Conservation (phyloP, 2,329 filamentous ascomycete genomes). For the Neofusicoccum kwambonambiense region DNA sequence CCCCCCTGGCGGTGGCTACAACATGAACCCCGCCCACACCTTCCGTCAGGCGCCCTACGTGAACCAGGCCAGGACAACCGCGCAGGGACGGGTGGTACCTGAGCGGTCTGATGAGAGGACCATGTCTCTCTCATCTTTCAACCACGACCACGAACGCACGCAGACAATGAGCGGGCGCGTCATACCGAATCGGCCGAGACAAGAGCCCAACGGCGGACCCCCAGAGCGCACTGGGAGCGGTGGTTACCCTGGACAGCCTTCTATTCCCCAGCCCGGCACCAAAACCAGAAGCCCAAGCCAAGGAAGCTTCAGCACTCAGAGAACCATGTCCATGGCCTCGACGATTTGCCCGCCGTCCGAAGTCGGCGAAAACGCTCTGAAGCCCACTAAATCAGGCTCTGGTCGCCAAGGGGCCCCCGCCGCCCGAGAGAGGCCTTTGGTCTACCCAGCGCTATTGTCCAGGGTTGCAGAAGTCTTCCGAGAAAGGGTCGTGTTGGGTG, state of each 20-base stretch:
- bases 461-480: slow-evolving; percentile 89
- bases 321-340: slow-evolving; percentile 92
- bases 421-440: slow-evolving; percentile 70
- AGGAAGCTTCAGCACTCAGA: slow-evolving; percentile 51
- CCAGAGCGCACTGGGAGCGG: background rate
- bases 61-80: slow-evolving; percentile 73
- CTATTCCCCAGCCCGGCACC: slow-evolving; percentile 26
- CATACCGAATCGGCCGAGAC: slow-evolving; percentile 73
- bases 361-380: slow-evolving; percentile 53
- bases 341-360: slow-evolving; percentile 69
- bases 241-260: slow-evolving; percentile 16
- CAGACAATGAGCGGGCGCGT: slow-evolving; percentile 93
- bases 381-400: slow-evolving; percentile 33
- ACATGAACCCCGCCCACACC: slow-evolving; percentile 64
- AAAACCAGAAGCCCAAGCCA: slow-evolving; percentile 37
- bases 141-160: slow-evolving; percentile 70
- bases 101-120: slow-evolving; percentile 88
- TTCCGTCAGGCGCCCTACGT: slow-evolving; percentile 78
- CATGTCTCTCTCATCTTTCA: slow-evolving; percentile 91
- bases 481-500: slow-evolving; percentile 79
- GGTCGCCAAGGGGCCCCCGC: slow-evolving; percentile 50
- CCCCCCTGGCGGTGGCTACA: slow-evolving; percentile 50
- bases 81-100: slow-evolving; percentile 86
- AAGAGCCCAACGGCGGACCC: slow-evolving; percentile 35
- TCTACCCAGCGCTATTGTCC: slow-evolving; percentile 93